These are phyloP conservation scores for Tetrapyrgos nigripes DNA, from an alignment of 1,284 basidiomycete species.

Conservation along the genomic window DNA sequence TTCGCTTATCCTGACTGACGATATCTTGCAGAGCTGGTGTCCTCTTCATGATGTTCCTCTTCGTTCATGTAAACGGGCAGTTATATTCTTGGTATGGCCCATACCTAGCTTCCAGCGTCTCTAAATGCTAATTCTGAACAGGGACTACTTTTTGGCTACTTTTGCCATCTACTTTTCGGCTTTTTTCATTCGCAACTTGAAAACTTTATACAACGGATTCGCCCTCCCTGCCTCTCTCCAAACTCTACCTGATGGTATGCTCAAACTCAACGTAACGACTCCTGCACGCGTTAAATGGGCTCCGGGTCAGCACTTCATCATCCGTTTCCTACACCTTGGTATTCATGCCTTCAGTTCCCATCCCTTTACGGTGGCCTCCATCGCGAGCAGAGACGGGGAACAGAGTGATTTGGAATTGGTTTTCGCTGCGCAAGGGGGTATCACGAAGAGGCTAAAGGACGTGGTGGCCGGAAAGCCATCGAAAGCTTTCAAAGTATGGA, in stretches of 20 bases:
- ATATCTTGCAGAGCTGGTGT: slow-evolving; percentile 27
- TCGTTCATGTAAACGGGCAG: slow-evolving; percentile 42
- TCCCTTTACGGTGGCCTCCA: slow-evolving; percentile 46
- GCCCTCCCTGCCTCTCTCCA: slow-evolving; percentile 35
- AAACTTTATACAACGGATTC: slow-evolving; percentile 35
- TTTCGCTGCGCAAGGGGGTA: slow-evolving; percentile 34
- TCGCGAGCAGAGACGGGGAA: slow-evolving; percentile 22
- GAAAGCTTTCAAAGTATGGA: slow-evolving; percentile 31
- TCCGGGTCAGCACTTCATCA: slow-evolving; percentile 49
- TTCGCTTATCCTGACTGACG: background rate
- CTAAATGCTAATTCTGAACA: slow-evolving; percentile 5
- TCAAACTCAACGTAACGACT: slow-evolving; percentile 35
- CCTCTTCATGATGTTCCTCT: slow-evolving; percentile 42
- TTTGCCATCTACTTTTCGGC: slow-evolving; percentile 38
- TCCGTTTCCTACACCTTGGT: slow-evolving; percentile 41
- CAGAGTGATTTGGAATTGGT: slow-evolving; percentile 25
- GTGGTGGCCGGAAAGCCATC: slow-evolving; percentile 19
- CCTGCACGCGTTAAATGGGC: slow-evolving; percentile 38
- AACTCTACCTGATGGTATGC: slow-evolving; percentile 34
- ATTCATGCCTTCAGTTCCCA: slow-evolving; percentile 39
- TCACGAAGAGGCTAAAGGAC: slow-evolving; percentile 32
- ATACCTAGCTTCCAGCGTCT: background rate
- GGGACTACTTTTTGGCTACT: slow-evolving; percentile 46
- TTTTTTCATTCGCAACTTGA: slow-evolving; percentile 35
- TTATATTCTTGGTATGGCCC: slow-evolving; percentile 33